Evolutionary conservation across 257 asterid genomes (phyloP).

Genomic region (Ocimum tenuiflorum): DNA sequence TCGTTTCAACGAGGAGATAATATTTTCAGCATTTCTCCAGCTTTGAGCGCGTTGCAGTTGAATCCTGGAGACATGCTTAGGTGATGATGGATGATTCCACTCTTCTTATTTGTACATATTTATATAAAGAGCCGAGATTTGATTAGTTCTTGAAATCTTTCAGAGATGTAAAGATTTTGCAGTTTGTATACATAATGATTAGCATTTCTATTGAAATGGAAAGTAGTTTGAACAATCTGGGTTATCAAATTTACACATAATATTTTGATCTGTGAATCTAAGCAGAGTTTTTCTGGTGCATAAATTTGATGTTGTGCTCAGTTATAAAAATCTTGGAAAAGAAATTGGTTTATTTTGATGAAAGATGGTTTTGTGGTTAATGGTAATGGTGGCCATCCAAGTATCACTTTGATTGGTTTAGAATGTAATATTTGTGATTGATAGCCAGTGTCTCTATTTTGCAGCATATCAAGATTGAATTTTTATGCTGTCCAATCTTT

Average conservation of each 20-base stretch:
- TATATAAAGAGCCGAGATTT: neutral
- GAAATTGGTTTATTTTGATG: no score
- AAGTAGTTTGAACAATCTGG: no score
- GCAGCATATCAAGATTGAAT: neutral
- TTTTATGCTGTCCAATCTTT: slow-evolving; percentile 35
- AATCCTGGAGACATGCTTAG: slow-evolving; percentile 64
- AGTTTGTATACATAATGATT: neutral
- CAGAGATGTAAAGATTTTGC: neutral
- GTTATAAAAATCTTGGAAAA: no score
- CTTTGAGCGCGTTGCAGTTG: slow-evolving; percentile 45
- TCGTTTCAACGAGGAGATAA: slow-evolving; percentile 34
- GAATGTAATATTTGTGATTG: slow-evolving; percentile 28
- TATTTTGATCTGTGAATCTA: no score
- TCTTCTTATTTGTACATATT: no score
- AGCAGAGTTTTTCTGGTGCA: no score
- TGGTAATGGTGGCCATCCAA: slow-evolving; percentile 22
- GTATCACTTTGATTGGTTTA: slow-evolving; percentile 39
- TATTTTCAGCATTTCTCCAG: slow-evolving; percentile 52
- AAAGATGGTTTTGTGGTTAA: neutral
- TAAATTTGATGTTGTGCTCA: no score
- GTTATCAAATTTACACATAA: no score
- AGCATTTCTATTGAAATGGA: neutral
- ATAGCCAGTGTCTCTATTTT: slow-evolving; percentile 12
- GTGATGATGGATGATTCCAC: slow-evolving; percentile 17
- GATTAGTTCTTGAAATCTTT: slow-evolving; percentile 5